Evolutionary conservation across 495 filamentous ascomycete genomes (phyloP).

Genomic region (Penicillium bialowiezense): DNA sequence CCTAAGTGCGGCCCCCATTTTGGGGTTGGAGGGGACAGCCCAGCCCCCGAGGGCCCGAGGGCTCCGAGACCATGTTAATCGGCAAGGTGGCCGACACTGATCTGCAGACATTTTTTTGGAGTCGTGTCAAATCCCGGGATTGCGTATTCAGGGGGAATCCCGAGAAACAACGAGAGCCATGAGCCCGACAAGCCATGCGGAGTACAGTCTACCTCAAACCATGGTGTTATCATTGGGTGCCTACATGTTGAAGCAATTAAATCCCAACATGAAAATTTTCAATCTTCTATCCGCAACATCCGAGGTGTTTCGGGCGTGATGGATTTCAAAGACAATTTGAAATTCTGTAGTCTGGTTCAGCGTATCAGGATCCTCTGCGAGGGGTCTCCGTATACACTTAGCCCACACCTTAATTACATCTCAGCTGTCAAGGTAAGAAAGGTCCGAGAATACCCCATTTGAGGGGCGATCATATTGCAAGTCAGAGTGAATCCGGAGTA

Average conservation of each 20-base stretch:
- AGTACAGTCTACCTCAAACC: too few relatives aligned
- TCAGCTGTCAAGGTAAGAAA: conserved; percentile 2
- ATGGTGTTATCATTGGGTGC: too few relatives aligned
- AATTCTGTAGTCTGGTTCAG: conserved; percentile 5
- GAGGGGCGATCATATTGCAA: conserved; percentile 7
- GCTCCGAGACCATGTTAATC: background rate
- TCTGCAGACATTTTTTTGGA: background rate
- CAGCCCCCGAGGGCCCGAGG: background rate
- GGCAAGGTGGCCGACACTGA: conserved; percentile 3
- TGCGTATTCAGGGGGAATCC: background rate
- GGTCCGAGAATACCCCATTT: conserved; percentile 18
- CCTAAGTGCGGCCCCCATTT: background rate
- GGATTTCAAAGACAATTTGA: background rate
- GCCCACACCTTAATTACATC: background rate
- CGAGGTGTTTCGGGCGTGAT: background rate
- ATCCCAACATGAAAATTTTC: background rate
- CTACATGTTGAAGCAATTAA: too few relatives aligned
- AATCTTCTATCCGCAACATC: background rate
- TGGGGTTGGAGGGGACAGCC: background rate
- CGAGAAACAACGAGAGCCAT: background rate
- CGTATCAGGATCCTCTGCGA: conserved; percentile 9
- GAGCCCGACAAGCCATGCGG: too few relatives aligned
- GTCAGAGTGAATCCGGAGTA: background rate
- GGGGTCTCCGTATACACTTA: background rate
- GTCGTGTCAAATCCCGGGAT: conserved; percentile 1